phyloP scores from a whole-genome alignment of 2,329 filamentous ascomycete species.

The Hypoxylon rubiginosum region DNA sequence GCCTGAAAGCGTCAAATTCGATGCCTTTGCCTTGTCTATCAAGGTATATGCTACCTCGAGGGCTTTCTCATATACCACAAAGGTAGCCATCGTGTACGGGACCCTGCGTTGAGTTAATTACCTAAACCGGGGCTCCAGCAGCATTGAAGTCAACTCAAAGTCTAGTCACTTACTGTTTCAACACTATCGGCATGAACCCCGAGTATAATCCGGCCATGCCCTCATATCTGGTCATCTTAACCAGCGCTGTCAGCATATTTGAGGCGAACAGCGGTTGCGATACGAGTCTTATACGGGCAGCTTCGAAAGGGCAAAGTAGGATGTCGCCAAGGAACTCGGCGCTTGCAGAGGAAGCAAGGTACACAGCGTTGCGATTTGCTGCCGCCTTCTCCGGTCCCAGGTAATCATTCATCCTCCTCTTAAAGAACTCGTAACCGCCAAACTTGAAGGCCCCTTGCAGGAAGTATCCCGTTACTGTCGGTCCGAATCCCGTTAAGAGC shows the following conservation, averaged over 20 bases:
- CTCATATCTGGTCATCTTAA: constrained; percentile 42
- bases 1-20: constrained; percentile 36
- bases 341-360: constrained; percentile 44
- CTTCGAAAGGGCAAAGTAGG: constrained; percentile 47
- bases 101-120: constrained; percentile 37
- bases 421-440: constrained; percentile 48
- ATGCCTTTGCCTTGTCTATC: constrained; percentile 44
- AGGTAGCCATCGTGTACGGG: constrained; percentile 48
- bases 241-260: constrained; percentile 41
- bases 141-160: neutral
- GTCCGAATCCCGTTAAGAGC: constrained; percentile 46
- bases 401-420: constrained; percentile 42
- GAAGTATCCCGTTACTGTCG: constrained; percentile 48
- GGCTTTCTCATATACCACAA: constrained; percentile 47
- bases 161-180: constrained; percentile 44
- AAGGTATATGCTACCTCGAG: constrained; percentile 41
- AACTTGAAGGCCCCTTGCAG: constrained; percentile 49
- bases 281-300: constrained; percentile 46
- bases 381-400: constrained; percentile 44
- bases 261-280: constrained; percentile 45
- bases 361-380: constrained; percentile 44
- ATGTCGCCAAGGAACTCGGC: constrained; percentile 47
- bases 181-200: constrained; percentile 46
- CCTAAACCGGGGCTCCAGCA: neutral
- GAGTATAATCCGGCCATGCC: constrained; percentile 46